Evolutionary conservation across 345 rosid species (phyloP), one percentile per base, ranked within the genome.

Genomic region (Heritiera fomes): DNA sequence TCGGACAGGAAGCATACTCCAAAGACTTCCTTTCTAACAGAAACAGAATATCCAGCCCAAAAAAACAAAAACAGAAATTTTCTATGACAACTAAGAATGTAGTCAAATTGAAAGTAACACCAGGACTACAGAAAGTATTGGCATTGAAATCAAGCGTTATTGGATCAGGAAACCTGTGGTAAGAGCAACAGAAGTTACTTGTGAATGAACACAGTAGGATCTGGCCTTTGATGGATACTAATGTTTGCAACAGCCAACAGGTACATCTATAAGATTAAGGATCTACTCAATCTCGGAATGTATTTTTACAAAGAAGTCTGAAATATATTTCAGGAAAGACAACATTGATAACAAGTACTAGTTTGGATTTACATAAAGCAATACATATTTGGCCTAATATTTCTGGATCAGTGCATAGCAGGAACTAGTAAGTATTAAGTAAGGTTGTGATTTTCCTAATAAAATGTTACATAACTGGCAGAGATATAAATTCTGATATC

Each of bases 1-100:
- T 68, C 82, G 49, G 12, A 75, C 65, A 62, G n/a, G 52, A 56
- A 74, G 5, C 23, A 73, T n/a, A 50, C 40, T 20, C 14, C 30
- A 7, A 4, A 49, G 15, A 41, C 43, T 41, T 41, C 43, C 43
- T 41, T 41, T 41, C 43, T 41, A 4, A 41, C 43, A 41, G 43
- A 41, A 41, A 41, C 4, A 41, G 43, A 41, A 41, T 41, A 41
- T 41, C 32, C 30, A 41, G 1, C 28, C 28, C 28, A 23, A 23
- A 34, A 34, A 34, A 47, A 47, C 50, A 17, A 10, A 34, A 14
- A 18, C 41, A 12, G 8, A 43, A 8, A 65, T 38, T 41, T 2
- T 18, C 23, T 18, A 1, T 67, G 55, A 12, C 9, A n/a, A 40
- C 8, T 65, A 8, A 66, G 20, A 58, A 20, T 7, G 32, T 58